Evolutionary conservation across 306 rosid species (phyloP), one percentile per base, ranked within the genome.

Genomic region (Corylus heterophylla): DNA sequence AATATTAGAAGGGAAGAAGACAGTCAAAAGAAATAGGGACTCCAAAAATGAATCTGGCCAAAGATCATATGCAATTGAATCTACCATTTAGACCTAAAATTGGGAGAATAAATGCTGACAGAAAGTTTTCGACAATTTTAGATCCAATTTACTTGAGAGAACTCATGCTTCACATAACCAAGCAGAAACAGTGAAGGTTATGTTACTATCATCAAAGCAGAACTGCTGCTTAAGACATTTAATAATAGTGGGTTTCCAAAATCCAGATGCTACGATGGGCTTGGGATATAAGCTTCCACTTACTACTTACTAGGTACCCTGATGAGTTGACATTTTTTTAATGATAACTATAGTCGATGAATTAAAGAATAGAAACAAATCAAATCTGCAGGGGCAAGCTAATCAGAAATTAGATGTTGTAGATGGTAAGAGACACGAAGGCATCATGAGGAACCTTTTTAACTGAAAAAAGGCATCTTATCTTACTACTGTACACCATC

Each of bases 1-100:
- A 73, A 35, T 76, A 77, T 39, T 48, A 83, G 61, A 42, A 54
- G 14, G 74, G 55, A 27, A n/a, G 45, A 68, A 79, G 77, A 37
- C 12, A 2, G 35, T 49, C 20, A 74, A 18, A 67, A 5, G 14
- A 54, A 68, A 54, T 22, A 74, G 55, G 48, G 68, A 72, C 47
- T 63, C 20, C 18, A 12, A 11, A 18, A 42, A 54, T 64, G 72
- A 71, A 75, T 66, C 59, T 8, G 48, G 17, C 42, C 50, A 50
- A 8, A 42, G 69, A 4, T 63, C 20, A 31, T 62, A 12, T 5
- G 44, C 37, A 63, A 29, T 14, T 12, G 44, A 63, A 31, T 29
- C 69, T 14, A 63, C 14, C 16, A 63, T 31, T 63, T 29, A 22
- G 37, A 4, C 17, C 37, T 59, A 10, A 74, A 80, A 35, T 74